Conservation (phyloP, 805 yeast species). For the Saturnispora saitoi region DNA sequence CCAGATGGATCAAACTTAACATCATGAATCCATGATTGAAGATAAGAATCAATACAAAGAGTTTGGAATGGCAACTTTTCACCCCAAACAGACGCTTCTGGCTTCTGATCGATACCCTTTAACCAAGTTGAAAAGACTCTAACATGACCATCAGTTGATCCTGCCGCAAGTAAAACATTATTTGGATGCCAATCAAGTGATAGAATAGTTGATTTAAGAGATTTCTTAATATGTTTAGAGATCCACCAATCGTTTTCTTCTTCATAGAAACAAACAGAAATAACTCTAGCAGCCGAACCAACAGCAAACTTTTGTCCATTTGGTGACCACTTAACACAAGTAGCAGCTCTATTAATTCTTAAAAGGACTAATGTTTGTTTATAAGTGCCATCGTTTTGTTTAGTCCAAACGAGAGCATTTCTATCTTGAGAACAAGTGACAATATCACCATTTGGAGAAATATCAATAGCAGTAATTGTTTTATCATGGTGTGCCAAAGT, state of each 20-base stretch:
- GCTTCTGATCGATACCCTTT: slow-evolving; percentile 81
- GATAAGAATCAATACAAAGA: slow-evolving; percentile 68
- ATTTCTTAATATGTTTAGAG: slow-evolving; percentile 92
- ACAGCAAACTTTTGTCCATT: slow-evolving; percentile 94
- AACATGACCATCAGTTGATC: slow-evolving; percentile 90
- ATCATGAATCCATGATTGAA: slow-evolving; percentile 87
- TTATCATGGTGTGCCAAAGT: slow-evolving; percentile 81
- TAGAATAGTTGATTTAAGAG: slow-evolving; percentile 80
- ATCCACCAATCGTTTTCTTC: slow-evolving; percentile 99
- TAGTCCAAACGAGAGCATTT: slow-evolving; percentile 95
- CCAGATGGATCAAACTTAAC: slow-evolving; percentile 79
- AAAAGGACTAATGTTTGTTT: slow-evolving; percentile 88
- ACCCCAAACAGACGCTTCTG: slow-evolving; percentile 84
- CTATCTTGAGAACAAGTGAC: slow-evolving; percentile 97
- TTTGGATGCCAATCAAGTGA: slow-evolving; percentile 91
- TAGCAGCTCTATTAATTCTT: slow-evolving; percentile 92
- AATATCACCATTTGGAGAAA: slow-evolving; percentile 78
- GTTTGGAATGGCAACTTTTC: slow-evolving; percentile 91
- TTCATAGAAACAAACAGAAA: slow-evolving; percentile 95
- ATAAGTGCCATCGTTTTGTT: slow-evolving; percentile 46
- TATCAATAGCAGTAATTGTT: slow-evolving; percentile 89
- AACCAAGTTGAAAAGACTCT: slow-evolving; percentile 83
- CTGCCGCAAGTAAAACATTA: slow-evolving; percentile 77
- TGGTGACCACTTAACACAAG: slow-evolving; percentile 92
- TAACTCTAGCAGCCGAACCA: slow-evolving; percentile 88